These are phyloP conservation scores for Xerocomus amazonicus DNA, from an alignment of 1,284 basidiomycete genomes.

Conservation along the genomic window DNA sequence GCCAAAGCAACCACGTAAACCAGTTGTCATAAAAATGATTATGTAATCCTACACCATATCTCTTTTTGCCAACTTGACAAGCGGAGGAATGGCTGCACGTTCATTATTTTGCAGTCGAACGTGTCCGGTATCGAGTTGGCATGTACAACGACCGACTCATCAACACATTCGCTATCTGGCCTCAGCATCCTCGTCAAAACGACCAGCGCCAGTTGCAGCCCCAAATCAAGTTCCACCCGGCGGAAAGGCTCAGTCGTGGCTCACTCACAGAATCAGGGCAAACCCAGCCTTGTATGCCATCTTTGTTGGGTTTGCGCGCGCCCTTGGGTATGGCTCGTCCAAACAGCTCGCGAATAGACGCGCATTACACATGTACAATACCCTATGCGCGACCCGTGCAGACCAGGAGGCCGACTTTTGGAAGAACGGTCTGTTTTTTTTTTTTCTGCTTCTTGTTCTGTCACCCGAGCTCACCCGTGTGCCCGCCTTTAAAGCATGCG, in stretches of 20 bases:
- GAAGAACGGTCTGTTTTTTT: slow-evolving; percentile 48
- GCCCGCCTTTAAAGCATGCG: slow-evolving; percentile 53
- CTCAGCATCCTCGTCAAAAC: slow-evolving; percentile 10
- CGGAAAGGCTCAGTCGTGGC: slow-evolving; percentile 43
- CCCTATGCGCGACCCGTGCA: slow-evolving; percentile 52
- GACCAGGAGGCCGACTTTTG: slow-evolving; percentile 65
- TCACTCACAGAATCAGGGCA: slow-evolving; percentile 52
- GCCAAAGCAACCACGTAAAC: no score
- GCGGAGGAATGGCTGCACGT: slow-evolving; percentile 13
- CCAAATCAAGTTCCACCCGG: background rate
- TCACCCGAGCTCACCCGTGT: background rate
- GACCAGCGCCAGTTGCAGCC: slow-evolving; percentile 1
- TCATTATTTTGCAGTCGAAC: slow-evolving; percentile 12
- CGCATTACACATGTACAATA: slow-evolving; percentile 55
- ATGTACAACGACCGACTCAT: slow-evolving; percentile 5
- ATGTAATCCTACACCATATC: background rate
- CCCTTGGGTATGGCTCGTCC: slow-evolving; percentile 59
- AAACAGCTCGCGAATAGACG: slow-evolving; percentile 60
- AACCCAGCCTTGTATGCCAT: slow-evolving; percentile 48
- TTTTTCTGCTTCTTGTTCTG: background rate
- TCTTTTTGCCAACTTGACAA: background rate
- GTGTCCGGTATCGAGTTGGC: slow-evolving; percentile 1
- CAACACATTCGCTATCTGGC: slow-evolving; percentile 15
- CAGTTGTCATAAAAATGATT: background rate
- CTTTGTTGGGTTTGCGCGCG: slow-evolving; percentile 49